Evolutionary conservation across 306 rosid species (phyloP).

Genomic region (Cicer bijugum): DNA sequence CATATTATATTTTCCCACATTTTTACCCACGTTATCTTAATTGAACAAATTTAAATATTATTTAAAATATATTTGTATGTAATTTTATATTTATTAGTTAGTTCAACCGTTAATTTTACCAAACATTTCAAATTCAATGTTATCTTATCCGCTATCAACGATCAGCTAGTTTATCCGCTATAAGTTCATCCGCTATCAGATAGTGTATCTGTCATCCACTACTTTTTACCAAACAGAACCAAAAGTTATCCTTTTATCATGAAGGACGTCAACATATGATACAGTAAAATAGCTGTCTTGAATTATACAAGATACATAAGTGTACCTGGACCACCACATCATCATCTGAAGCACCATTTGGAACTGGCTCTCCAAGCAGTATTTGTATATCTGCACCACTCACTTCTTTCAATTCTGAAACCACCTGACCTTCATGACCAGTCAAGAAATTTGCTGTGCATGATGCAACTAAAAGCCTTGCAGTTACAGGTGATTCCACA

Average conservation of each 20-base stretch:
- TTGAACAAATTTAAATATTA: no score
- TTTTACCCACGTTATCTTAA: no score
- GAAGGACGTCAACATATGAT: constrained; percentile 18
- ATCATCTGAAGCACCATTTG: constrained; percentile 45
- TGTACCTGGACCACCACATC: constrained; percentile 60
- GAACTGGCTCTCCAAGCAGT: constrained; percentile 48
- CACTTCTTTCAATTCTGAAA: constrained; percentile 57
- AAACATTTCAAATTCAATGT: no score
- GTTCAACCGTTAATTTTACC: no score
- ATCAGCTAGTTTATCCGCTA: no score
- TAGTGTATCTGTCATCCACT: no score
- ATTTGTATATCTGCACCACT: constrained; percentile 59
- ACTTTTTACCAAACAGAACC: not conserved
- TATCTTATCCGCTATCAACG: no score
- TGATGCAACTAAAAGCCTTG: constrained; percentile 57
- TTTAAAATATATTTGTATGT: no score
- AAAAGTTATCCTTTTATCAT: constrained; percentile 13
- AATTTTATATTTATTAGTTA: no score
- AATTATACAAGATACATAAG: constrained; percentile 36
- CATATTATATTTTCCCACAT: no score
- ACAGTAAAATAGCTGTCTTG: not conserved
- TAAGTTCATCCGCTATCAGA: no score
- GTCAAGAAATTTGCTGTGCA: constrained; percentile 47
- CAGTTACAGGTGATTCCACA: constrained; percentile 52
- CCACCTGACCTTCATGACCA: constrained; percentile 52